phyloP scores from a whole-genome alignment of 108 stramenopile species.

The Skeletonema menzelii region DNA sequence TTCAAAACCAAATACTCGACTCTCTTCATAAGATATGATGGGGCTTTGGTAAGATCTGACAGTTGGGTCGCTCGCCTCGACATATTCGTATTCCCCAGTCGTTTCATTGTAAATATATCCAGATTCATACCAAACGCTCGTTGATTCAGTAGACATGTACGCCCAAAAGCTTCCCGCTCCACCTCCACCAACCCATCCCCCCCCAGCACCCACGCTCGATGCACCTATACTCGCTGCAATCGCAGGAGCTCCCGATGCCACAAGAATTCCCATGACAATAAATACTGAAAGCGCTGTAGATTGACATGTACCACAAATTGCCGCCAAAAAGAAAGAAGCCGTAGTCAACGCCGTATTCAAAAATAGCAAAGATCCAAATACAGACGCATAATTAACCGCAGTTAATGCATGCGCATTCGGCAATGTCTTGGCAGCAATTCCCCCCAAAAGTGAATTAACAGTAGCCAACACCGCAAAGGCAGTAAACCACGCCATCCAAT shows the following conservation, averaged over 20 bases:
- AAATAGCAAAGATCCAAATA: conserved; percentile 48
- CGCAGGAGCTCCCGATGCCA: conserved; percentile 20
- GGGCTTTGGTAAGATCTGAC: conserved; percentile 23
- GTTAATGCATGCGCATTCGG: conserved; percentile 35
- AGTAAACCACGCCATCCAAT: conserved; percentile 52
- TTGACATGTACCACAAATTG: conserved; percentile 37
- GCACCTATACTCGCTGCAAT: conserved; percentile 4
- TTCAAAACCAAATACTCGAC: conserved; percentile 8
- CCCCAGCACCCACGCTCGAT: not conserved
- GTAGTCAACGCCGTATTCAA: conserved; percentile 45
- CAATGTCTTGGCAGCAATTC: conserved; percentile 24
- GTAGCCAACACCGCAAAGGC: conserved; percentile 26
- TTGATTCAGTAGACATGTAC: conserved; percentile 18
- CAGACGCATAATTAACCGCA: conserved; percentile 25
- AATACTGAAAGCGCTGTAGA: conserved; percentile 24
- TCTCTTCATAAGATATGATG: conserved; percentile 34
- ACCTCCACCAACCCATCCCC: not conserved
- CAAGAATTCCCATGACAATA: conserved; percentile 34
- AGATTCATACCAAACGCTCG: not conserved
- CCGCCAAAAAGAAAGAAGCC: conserved; percentile 51
- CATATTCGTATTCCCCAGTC: conserved; percentile 4
- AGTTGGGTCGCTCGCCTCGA: not conserved
- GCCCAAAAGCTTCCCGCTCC: conserved; percentile 23
- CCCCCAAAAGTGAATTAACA: conserved; percentile 45
- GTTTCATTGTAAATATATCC: not conserved